These are phyloP conservation scores for Colletotrichum cereale DNA, from an alignment of 2,329 filamentous ascomycete species.

Conservation along the genomic window DNA sequence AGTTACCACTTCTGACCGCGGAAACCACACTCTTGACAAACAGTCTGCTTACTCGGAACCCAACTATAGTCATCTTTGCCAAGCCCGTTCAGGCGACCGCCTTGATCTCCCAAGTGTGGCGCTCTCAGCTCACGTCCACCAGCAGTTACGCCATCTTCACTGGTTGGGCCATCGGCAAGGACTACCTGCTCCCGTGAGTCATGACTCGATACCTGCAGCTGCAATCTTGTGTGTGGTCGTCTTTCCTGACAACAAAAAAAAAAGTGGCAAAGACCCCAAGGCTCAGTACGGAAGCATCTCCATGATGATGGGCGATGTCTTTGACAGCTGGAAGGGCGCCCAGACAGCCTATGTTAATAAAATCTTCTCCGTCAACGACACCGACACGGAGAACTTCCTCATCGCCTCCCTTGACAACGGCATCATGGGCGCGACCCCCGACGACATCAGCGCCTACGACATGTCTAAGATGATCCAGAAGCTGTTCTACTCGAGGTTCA, in stretches of 20 bases:
- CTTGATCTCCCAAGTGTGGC: conserved; percentile 9
- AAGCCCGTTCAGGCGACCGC: not conserved
- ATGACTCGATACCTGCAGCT: no score
- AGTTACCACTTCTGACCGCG: not conserved
- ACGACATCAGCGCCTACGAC: conserved; percentile 11
- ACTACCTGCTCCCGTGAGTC: conserved; percentile 23
- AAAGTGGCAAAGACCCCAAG: not conserved
- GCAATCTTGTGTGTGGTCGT: no score
- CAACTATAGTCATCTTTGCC: conserved; percentile 11
- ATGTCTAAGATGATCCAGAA: conserved; percentile 22
- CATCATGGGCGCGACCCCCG: conserved; percentile 1
- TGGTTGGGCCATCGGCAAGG: conserved; percentile 20
- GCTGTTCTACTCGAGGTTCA: conserved; percentile 20
- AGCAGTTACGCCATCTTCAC: conserved; percentile 24
- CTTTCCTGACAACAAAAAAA: not conserved
- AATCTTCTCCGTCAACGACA: conserved; percentile 15
- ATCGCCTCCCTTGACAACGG: conserved; percentile 6
- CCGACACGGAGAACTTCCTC: conserved; percentile 4
- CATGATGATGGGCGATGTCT: conserved; percentile 19
- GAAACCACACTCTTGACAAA: no score
- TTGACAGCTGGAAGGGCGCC: conserved; percentile 21
- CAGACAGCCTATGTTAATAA: conserved; percentile 8
- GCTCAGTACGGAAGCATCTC: not conserved
- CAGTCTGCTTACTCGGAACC: not conserved
- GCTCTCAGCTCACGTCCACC: conserved; percentile 3